Evolutionary conservation across 2,329 filamentous ascomycete genomes (phyloP), one percentile per base, ranked within the genome.

Genomic region (Chaetomium sp.): DNA sequence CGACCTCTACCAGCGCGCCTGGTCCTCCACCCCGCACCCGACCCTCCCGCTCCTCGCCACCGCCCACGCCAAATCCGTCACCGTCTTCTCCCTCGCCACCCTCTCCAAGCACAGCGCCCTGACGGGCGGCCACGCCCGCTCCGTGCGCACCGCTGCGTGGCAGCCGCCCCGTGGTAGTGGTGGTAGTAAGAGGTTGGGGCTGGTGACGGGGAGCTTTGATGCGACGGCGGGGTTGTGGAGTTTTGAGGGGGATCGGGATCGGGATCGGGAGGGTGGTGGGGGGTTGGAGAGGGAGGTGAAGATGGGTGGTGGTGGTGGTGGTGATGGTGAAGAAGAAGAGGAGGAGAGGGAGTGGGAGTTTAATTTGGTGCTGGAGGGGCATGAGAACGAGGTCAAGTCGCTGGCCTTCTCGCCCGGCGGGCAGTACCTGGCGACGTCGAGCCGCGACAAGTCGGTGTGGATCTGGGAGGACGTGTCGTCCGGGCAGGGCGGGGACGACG

Each of bases 201-300:
- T 98, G 19, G 93, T 94, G 5, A 97, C 93, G 0, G 95, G 92
- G 4, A 95, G 90, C 75, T 99, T 99, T 75, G 95, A 99, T 77
- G 90, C 92, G 19, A 96, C 91, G 1, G 93, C 94, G 1, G 95
- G 93, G 10, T 85, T 91, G 71, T 96, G 88, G 94, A 88, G 85
- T 68, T 87, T 85, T 78, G 85, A 86, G 70, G 82, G 83, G 69
- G 81, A 82, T 13, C 23, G 47, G 8, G 53, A 45, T 13, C 51
- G 29, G 31, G 42, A n/a, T 23, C n/a, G n/a, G n/a, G 27, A 29
- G 27, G 42, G 35, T 10, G 19, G 13, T 23, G 21, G 9, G 4
- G 64, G 57, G 42, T 57, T 63, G 38, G 60, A 67, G 21, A 25
- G 58, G 54, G 65, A 65, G 47, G 70, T 65, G 27, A 62, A 62